A percentile compares a stretch with the other conserved stretches of the same genome.
These are phyloP conservation scores for Phycomyces blakesleeanus DNA, from an alignment of 192 early-diverging fungal species.

Conservation along the genomic window DNA sequence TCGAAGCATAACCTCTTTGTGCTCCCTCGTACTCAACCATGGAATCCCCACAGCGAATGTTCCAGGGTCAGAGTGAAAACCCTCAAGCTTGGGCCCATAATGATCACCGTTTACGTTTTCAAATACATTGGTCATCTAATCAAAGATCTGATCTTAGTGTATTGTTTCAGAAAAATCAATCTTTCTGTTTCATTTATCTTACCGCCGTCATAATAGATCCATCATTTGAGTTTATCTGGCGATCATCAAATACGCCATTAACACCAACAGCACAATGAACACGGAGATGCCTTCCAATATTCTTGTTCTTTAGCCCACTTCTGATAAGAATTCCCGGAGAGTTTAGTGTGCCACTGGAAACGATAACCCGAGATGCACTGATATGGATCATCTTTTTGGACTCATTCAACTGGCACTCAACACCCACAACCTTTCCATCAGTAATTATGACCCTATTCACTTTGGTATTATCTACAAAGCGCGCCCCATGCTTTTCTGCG, in stretches of 20 bases:
- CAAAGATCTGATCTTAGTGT: too few relatives aligned
- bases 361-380: conserved; percentile 55
- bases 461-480: conserved; percentile 56
- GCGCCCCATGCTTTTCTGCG: conserved; percentile 56
- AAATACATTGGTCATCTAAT: conserved; percentile 37
- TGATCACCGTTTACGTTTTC: conserved; percentile 58
- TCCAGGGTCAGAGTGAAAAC: conserved; percentile 53
- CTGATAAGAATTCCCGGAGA: conserved; percentile 60
- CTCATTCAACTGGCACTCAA: conserved; percentile 14
- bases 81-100: conserved; percentile 68
- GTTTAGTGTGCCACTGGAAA: conserved; percentile 60
- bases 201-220: conserved; percentile 74
- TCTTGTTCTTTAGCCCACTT: conserved; percentile 63
- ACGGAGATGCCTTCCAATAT: conserved; percentile 64
- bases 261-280: conserved; percentile 59
- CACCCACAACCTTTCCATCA: conserved; percentile 23
- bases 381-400: conserved; percentile 36
- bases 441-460: conserved; percentile 61
- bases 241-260: conserved; percentile 60
- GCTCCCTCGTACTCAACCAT: conserved; percentile 46
- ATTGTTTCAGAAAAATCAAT: background rate
- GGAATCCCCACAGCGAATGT: conserved; percentile 38
- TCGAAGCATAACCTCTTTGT: conserved; percentile 52
- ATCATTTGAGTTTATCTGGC: conserved; percentile 35
- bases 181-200: conserved; percentile 21